Evolutionary conservation across 2,329 filamentous ascomycete genomes (phyloP).

Genomic region (Verticillium dahliae): DNA sequence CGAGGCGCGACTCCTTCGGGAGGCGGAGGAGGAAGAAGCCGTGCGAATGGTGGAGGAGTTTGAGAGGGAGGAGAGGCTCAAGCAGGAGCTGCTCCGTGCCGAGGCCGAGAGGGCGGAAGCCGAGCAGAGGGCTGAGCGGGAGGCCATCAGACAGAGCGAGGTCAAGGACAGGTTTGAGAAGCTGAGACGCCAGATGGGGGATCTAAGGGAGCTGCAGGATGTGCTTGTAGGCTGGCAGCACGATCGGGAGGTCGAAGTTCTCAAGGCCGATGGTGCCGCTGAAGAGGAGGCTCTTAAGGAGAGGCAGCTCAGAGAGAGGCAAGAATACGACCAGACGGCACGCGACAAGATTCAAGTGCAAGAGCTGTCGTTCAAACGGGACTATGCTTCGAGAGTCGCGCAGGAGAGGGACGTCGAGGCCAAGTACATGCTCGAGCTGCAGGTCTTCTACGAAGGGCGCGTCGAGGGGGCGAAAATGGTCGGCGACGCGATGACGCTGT

Average conservation of each 20-base stretch:
- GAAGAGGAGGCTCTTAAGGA: constrained; percentile 22
- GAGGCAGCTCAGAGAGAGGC: constrained; percentile 25
- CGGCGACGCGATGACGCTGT: constrained; percentile 23
- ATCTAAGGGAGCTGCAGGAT: constrained; percentile 36
- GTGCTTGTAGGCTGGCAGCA: constrained; percentile 29
- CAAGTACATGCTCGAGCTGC: constrained; percentile 32
- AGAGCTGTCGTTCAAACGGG: constrained; percentile 27
- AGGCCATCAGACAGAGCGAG: constrained; percentile 31
- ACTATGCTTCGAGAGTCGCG: constrained; percentile 32
- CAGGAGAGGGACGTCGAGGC: constrained; percentile 37
- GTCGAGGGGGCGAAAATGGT: constrained; percentile 18
- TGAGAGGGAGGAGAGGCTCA: constrained; percentile 37
- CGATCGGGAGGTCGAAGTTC: constrained; percentile 22
- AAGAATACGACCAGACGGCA: constrained; percentile 17
- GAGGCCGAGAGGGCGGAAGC: constrained; percentile 29
- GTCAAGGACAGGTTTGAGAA: constrained; percentile 31
- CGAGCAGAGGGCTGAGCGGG: constrained; percentile 29
- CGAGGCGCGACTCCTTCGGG: constrained; percentile 21
- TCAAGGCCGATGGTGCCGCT: constrained; percentile 15
- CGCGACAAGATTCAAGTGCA: constrained; percentile 22
- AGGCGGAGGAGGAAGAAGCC: constrained; percentile 27
- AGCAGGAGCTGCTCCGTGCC: constrained; percentile 29
- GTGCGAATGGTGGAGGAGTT: constrained; percentile 38
- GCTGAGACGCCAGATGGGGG: constrained; percentile 26
- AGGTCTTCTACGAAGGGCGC: constrained; percentile 24